Conservation (phyloP, 75 land plant species). For the Sequoia sempervirens region DNA sequence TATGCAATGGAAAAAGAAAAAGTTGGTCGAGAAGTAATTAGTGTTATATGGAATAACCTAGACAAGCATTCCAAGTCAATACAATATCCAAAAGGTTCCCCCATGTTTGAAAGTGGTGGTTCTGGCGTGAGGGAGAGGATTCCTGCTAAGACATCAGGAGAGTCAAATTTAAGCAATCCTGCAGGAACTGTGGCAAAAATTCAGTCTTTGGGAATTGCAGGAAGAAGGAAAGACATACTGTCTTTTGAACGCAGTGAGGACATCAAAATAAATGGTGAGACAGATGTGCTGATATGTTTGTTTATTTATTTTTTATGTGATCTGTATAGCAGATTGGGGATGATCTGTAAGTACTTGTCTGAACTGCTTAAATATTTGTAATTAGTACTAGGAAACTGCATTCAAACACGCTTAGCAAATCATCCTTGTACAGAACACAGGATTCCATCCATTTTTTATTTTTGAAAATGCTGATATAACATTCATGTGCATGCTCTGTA, state of each 20-base stretch:
- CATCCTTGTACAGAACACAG: neutral
- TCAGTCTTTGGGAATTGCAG: neutral
- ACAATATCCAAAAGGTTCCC: neutral
- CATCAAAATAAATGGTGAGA: neutral
- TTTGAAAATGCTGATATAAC: neutral
- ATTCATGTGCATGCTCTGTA: neutral
- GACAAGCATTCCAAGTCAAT: slow-evolving; percentile 5
- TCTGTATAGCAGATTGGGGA: neutral
- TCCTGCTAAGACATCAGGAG: slow-evolving; percentile 1
- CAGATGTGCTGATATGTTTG: neutral
- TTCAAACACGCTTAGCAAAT: neutral
- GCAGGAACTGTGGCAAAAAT: neutral
- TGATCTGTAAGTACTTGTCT: neutral
- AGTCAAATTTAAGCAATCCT: neutral
- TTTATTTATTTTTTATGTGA: neutral
- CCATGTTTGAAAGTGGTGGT: neutral
- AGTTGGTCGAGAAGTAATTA: neutral
- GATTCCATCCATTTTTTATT: neutral
- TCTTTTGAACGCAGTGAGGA: neutral
- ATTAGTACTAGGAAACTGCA: neutral
- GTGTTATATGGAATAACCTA: slow-evolving; percentile 3
- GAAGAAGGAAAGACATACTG: neutral
- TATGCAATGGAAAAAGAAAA: slow-evolving; percentile 15
- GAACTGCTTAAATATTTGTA: neutral
- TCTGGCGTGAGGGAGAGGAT: neutral